Conservation (phyloP, 257 asterid genomes). For the Penstemon newberryi region DNA sequence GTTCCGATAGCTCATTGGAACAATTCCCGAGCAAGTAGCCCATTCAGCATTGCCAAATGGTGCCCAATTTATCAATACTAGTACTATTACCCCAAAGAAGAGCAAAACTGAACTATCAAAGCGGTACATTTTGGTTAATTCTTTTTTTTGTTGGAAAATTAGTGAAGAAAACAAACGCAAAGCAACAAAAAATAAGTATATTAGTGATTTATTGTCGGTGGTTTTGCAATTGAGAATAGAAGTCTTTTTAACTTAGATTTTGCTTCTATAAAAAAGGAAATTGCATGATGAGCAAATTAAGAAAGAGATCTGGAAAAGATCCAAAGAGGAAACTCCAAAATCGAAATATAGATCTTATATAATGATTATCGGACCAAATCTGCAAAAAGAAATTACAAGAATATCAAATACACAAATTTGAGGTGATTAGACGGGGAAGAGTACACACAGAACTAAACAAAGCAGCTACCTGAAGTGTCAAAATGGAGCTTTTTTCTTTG, state of each 20-base stretch:
- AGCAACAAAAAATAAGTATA: constrained; percentile 18
- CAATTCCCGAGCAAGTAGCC: constrained; percentile 81
- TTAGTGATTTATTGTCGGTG: neutral
- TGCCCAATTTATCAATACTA: constrained; percentile 30
- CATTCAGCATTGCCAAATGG: constrained; percentile 38
- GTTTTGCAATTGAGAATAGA: neutral
- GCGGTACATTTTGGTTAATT: constrained; percentile 32
- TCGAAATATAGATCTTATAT: constrained; percentile 1
- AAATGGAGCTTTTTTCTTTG: constrained; percentile 31
- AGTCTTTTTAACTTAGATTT: neutral
- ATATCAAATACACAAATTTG: neutral
- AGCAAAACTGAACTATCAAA: constrained; percentile 19
- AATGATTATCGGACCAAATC: constrained; percentile 15
- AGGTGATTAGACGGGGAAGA: neutral
- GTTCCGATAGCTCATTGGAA: constrained; percentile 69
- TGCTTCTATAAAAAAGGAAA: constrained; percentile 19
- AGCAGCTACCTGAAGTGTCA: constrained; percentile 32
- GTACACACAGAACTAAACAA: constrained; percentile 28
- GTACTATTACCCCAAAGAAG: constrained; percentile 26
- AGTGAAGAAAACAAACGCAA: constrained; percentile 30
- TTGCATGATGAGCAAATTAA: neutral
- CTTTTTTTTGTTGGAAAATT: constrained; percentile 3
- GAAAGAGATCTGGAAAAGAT: constrained; percentile 29
- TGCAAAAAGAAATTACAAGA: constrained; percentile 16
- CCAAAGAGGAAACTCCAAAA: constrained; percentile 51